Conservation (phyloP, 306 rosid genomes). For the Quercus mongolica region DNA sequence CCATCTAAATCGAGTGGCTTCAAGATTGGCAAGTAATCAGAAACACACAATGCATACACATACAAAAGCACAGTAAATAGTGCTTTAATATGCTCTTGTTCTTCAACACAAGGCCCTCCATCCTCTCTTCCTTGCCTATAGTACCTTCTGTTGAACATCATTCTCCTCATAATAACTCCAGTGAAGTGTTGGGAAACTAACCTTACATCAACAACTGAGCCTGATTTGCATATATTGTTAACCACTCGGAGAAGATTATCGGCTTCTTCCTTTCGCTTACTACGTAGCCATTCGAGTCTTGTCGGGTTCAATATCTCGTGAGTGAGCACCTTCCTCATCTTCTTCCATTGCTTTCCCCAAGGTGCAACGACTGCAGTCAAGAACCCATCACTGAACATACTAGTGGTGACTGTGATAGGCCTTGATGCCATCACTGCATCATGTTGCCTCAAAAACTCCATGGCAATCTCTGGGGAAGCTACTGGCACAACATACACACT, state of each 20-base stretch:
- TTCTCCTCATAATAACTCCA: no score
- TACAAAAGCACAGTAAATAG: no score
- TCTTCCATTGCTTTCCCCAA: constrained; percentile 28
- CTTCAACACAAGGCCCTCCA: no score
- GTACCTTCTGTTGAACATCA: no score
- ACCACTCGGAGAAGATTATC: constrained; percentile 32
- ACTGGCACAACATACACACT: constrained; percentile 38
- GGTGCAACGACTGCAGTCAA: constrained; percentile 1
- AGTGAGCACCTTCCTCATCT: constrained; percentile 26
- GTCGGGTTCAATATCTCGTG: constrained; percentile 12
- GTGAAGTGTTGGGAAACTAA: no score
- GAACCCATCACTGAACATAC: constrained; percentile 12
- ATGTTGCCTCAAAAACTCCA: constrained; percentile 35
- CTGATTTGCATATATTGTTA: constrained; percentile 8
- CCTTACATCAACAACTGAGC: no score
- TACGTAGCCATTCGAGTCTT: constrained; percentile 17
- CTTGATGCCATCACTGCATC: constrained; percentile 43
- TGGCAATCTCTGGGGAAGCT: constrained; percentile 22
- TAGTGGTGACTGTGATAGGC: constrained; percentile 16
- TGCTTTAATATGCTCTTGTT: no score
- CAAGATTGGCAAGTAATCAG: no score
- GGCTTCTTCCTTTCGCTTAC: constrained; percentile 38
- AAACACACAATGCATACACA: no score
- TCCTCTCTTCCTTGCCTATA: no score
- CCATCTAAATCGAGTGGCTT: no score